Conservation (phyloP, 2,329 filamentous ascomycete genomes). For the Cladobotryum mycophilum region DNA sequence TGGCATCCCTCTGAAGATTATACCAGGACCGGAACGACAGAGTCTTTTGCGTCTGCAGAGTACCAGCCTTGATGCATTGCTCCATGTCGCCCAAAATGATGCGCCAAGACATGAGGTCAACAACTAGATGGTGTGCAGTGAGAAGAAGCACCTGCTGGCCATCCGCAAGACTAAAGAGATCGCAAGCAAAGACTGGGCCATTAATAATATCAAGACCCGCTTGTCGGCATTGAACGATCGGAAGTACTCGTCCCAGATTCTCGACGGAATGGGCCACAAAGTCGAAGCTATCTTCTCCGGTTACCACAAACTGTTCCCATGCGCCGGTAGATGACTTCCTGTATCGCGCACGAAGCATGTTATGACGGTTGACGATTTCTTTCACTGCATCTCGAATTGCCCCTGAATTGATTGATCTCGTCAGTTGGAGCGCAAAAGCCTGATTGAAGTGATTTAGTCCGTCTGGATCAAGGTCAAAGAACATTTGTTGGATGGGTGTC, state of each 20-base stretch:
- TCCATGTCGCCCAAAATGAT: slow-evolving; percentile 20
- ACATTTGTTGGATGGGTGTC: slow-evolving; percentile 39
- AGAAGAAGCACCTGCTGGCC: slow-evolving; percentile 1
- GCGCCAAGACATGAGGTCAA: slow-evolving; percentile 46
- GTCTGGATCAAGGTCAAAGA: slow-evolving; percentile 28
- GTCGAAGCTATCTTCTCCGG: slow-evolving; percentile 4
- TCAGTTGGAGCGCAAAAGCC: slow-evolving; percentile 33
- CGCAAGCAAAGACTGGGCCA: slow-evolving; percentile 17
- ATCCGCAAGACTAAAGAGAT: slow-evolving; percentile 10
- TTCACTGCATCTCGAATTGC: slow-evolving; percentile 18
- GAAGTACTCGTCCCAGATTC: background rate
- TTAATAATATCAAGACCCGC: slow-evolving; percentile 9
- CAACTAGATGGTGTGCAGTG: slow-evolving; percentile 17
- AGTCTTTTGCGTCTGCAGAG: background rate
- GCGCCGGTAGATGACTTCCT: background rate
- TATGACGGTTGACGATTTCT: slow-evolving; percentile 24
- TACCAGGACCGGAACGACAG: slow-evolving; percentile 31
- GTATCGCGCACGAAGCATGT: slow-evolving; percentile 33
- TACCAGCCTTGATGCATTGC: slow-evolving; percentile 1
- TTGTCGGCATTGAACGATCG: slow-evolving; percentile 3
- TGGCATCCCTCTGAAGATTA: slow-evolving; percentile 18
- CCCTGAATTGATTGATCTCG: slow-evolving; percentile 2
- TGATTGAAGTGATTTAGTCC: slow-evolving; percentile 38
- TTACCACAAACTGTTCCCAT: slow-evolving; percentile 21
- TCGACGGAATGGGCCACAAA: background rate